These are phyloP conservation scores for Metarhizium sp. DNA, from an alignment of 2,329 filamentous ascomycete genomes.

Conservation along the genomic window DNA sequence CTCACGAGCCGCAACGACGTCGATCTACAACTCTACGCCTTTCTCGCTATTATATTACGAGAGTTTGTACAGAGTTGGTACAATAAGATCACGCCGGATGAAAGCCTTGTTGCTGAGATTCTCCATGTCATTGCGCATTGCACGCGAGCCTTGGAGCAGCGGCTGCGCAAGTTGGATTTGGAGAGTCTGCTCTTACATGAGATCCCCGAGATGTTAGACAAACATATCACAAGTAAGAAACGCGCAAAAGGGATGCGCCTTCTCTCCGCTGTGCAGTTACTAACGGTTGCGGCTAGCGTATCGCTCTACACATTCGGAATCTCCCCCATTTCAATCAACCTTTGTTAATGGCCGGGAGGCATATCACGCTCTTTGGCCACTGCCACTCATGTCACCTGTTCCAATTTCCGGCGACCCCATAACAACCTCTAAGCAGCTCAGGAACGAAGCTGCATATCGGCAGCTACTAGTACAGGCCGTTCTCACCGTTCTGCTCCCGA, in stretches of 20 bases:
- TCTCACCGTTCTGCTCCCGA: constrained; percentile 76
- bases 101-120: constrained; percentile 78
- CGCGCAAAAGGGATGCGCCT: too few species aligned
- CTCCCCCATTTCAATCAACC: constrained; percentile 46
- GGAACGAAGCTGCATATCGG: constrained; percentile 76
- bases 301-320: constrained; percentile 52
- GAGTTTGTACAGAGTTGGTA: constrained; percentile 95
- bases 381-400: constrained; percentile 72
- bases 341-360: constrained; percentile 54
- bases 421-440: constrained; percentile 50
- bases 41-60: constrained; percentile 80
- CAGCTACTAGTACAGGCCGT: constrained; percentile 79
- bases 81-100: constrained; percentile 80
- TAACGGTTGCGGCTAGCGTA: constrained; percentile 47
- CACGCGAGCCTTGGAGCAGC: constrained; percentile 77
- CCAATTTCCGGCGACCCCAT: constrained; percentile 46
- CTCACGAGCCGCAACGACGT: constrained; percentile 91
- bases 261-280: neutral
- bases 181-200: constrained; percentile 80
- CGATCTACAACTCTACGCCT: constrained; percentile 85
- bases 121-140: constrained; percentile 88
- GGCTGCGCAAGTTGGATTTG: constrained; percentile 72
- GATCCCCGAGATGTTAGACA: constrained; percentile 70
- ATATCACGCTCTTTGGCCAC: constrained; percentile 76
- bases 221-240: constrained; percentile 63